These are phyloP conservation scores for Eucalyptus fibrosa DNA, from an alignment of 345 rosid genomes.

Conservation along the genomic window DNA sequence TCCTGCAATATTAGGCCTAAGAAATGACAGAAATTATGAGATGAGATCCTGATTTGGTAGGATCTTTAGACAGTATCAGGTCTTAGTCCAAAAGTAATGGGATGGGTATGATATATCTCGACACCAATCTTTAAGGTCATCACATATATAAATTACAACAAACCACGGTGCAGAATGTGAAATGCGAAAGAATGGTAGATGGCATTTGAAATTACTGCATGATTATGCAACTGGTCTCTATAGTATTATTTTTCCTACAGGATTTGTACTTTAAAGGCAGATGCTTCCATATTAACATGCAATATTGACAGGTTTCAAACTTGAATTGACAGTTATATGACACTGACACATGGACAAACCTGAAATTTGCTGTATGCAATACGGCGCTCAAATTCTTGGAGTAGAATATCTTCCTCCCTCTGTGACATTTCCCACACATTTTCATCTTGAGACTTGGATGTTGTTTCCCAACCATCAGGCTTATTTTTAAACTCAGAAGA, in stretches of 20 bases:
- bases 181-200: neutral
- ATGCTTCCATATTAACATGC: neutral
- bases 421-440: slow-evolving; percentile 95
- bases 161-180: neutral
- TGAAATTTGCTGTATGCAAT: slow-evolving; percentile 84
- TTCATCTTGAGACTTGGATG: slow-evolving; percentile 68
- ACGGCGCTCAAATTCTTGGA: slow-evolving; percentile 91
- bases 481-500: slow-evolving; percentile 64
- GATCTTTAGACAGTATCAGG: neutral
- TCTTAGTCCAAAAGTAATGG: neutral
- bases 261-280: neutral
- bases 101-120: neutral
- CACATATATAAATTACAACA: neutral
- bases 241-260: neutral
- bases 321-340: neutral
- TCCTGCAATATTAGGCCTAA: neutral
- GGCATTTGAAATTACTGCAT: neutral
- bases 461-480: slow-evolving; percentile 98
- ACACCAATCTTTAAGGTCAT: neutral
- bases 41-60: neutral
- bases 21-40: neutral
- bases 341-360: slow-evolving; percentile 16
- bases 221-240: neutral
- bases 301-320: neutral
- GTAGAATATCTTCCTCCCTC: slow-evolving; percentile 91